These are phyloP conservation scores for Coniophora puteana DNA, from an alignment of 1,284 basidiomycete species.

Conservation along the genomic window DNA sequence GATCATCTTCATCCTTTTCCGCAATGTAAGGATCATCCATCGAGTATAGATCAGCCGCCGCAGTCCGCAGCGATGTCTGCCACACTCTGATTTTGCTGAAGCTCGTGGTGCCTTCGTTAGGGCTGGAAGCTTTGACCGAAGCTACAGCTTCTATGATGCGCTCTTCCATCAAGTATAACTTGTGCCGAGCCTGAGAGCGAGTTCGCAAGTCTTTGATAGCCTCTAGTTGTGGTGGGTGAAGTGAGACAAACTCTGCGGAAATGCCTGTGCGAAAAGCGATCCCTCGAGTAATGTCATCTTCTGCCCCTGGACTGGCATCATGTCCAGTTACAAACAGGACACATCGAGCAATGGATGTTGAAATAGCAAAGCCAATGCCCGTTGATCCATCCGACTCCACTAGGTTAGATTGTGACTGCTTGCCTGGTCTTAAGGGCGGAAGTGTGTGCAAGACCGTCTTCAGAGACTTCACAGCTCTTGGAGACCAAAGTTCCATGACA, in stretches of 20 bases:
- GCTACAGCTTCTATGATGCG: constrained; percentile 54
- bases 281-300: constrained; percentile 67
- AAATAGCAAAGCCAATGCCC: constrained; percentile 52
- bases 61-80: constrained; percentile 49
- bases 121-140: constrained; percentile 37
- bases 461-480: constrained; percentile 55
- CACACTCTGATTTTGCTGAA: constrained; percentile 42
- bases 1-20: constrained; percentile 43
- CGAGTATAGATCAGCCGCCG: constrained; percentile 59
- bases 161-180: constrained; percentile 58
- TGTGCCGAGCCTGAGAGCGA: constrained; percentile 42
- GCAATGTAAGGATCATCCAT: constrained; percentile 58
- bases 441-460: constrained; percentile 32
- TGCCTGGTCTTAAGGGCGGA: constrained; percentile 10
- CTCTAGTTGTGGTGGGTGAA: constrained; percentile 44
- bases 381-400: too few relatives aligned
- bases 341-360: constrained; percentile 61
- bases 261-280: constrained; percentile 60
- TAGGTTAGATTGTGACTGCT: too few relatives aligned
- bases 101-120: constrained; percentile 30
- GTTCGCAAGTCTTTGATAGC: constrained; percentile 37
- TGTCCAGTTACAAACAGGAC: constrained; percentile 69
- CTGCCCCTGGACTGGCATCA: constrained; percentile 74
- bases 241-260: constrained; percentile 58
- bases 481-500: constrained; percentile 73